phyloP scores from a whole-genome alignment of 2,329 filamentous ascomycete species.

The Cladosporium sp. region DNA sequence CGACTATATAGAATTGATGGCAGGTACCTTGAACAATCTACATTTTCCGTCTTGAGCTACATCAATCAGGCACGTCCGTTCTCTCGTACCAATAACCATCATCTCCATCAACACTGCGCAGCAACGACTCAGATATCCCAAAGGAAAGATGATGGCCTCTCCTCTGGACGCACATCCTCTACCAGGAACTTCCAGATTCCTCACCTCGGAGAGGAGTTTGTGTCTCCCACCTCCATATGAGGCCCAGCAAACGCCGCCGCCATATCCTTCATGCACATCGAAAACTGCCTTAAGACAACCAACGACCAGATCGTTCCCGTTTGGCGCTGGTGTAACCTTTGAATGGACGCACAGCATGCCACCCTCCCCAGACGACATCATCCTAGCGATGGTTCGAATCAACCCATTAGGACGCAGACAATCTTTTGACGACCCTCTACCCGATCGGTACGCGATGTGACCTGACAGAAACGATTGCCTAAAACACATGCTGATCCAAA shows the following conservation, averaged over 20 bases:
- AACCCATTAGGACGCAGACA: neutral
- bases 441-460: conserved; percentile 13
- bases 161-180: conserved; percentile 4
- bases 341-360: neutral
- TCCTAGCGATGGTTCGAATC: conserved; percentile 25
- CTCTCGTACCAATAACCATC: no score
- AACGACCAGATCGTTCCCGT: neutral
- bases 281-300: neutral
- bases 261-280: neutral
- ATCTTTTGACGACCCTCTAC: conserved; percentile 11
- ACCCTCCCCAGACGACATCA: conserved; percentile 20
- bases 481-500: neutral
- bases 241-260: neutral
- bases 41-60: neutral
- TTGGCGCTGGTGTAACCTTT: conserved; percentile 1
- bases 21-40: neutral
- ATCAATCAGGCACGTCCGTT: no score
- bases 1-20: neutral
- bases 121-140: neutral
- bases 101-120: neutral
- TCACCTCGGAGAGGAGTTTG: neutral
- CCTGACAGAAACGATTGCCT: conserved; percentile 10
- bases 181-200: neutral
- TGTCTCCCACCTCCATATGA: neutral
- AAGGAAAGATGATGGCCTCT: neutral